A percentile compares a stretch with the other conserved stretches of the same genome.
Conservation (phyloP, 1,284 basidiomycete species). For the Clitocybe nebularis region DNA sequence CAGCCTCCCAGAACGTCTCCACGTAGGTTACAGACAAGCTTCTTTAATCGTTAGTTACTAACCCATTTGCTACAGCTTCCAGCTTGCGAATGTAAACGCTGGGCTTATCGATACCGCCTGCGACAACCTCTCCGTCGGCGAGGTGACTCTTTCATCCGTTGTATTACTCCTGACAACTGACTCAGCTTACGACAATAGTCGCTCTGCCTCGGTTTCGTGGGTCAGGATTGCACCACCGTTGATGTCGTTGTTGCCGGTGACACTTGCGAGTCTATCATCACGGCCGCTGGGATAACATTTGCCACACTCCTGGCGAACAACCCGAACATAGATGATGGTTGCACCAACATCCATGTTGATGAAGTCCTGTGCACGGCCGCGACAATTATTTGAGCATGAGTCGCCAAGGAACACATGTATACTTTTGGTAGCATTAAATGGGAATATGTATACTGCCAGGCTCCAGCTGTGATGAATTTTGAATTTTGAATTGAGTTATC, state of each 20-base stretch:
- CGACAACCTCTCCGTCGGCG: constrained; percentile 38
- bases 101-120: constrained; percentile 39
- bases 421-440: too few species aligned
- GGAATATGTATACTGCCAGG: too few species aligned
- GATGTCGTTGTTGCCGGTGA: constrained; percentile 35
- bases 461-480: too few species aligned
- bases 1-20: constrained; percentile 37
- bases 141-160: constrained; percentile 17
- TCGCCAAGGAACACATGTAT: too few species aligned
- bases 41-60: neutral
- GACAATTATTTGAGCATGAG: neutral
- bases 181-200: constrained; percentile 7
- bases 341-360: constrained; percentile 43
- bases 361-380: constrained; percentile 29
- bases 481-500: too few species aligned
- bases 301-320: constrained; percentile 49
- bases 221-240: constrained; percentile 40
- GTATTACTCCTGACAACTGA: neutral
- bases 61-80: constrained; percentile 30
- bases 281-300: constrained; percentile 29
- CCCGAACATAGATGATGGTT: constrained; percentile 45
- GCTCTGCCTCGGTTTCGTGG: constrained; percentile 40
- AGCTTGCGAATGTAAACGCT: constrained; percentile 39
- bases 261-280: constrained; percentile 36
- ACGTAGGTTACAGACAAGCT: constrained; percentile 28